Base-by-base conservation (phyloP, 352 stramenopile genomes). In the Phytopythium boreale region DNA sequence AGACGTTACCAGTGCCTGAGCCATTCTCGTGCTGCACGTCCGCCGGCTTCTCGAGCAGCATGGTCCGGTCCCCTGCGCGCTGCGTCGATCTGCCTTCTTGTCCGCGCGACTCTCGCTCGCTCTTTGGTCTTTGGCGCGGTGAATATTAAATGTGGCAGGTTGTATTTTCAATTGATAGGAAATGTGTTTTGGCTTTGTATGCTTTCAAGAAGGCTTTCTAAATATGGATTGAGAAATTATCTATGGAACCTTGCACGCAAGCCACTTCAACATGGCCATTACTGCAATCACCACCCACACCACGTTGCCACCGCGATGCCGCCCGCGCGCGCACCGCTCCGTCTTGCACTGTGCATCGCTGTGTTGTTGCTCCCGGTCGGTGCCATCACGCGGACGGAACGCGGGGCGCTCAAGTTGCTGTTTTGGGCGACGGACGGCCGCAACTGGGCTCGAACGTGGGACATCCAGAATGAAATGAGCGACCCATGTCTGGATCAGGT, bases 11-110 rank as follows among this genome's bases (percentile, higher is more conserved):
- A 22, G 76, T 87, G 22, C 82, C 81, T 15, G 87, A 82, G 9
- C 80, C 67, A 57, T 88, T 93, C 63, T 88, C 76, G 67, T 95
- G 87, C 61, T 78, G 84, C 63, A 95, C 84, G 64, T 77, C 76
- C 59, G 80, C 69, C 11, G 87, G 87, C 64, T 95, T 95, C 65
- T 93, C 87, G 59, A 95, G 72, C 65, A 93, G 74, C 87, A 95
- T 95, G 8, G 74, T 51, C 46, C 14, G 4, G 26, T n/a, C 22
- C 1, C 20, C 3, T 14, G 2, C 39, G 39, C 39, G 39, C n/a
- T 8, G 37, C 39, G 39, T n/a, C 14, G 15, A 12, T 19, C 20
- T 49, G 17, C 26, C 43, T 49, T 49, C 43, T 24, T 24, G 20
- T 26, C 43, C 43, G 43, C 5, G 34, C 10, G 6, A 39, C 3